Evolutionary conservation across 495 filamentous ascomycete genomes (phyloP).

Genomic region (Hyaloscypha finlandica): DNA sequence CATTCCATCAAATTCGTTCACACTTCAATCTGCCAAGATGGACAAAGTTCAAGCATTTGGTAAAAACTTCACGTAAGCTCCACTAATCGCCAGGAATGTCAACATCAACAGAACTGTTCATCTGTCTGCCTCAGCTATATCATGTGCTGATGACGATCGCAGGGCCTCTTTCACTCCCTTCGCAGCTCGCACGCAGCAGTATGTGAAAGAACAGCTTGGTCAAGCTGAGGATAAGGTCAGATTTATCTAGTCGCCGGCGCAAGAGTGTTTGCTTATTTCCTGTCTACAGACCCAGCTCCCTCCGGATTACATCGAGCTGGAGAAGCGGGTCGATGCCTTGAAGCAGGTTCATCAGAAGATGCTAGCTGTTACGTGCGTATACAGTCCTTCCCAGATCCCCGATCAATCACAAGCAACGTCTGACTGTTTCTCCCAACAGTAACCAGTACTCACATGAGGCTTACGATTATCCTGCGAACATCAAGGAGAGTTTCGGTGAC

Average conservation of each 20-base stretch:
- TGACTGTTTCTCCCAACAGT: constrained; percentile 45
- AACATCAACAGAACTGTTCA: constrained; percentile 19
- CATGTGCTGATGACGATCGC: constrained; percentile 23
- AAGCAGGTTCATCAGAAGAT: constrained; percentile 97
- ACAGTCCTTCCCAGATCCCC: background rate
- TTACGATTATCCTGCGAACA: constrained; percentile 99
- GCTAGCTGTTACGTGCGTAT: constrained; percentile 90
- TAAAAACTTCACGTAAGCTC: constrained; percentile 69
- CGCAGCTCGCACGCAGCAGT: constrained; percentile 90
- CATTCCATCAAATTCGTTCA: constrained; percentile 14
- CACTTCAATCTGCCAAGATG: constrained; percentile 35
- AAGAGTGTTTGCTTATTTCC: constrained; percentile 8
- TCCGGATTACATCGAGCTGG: constrained; percentile 95
- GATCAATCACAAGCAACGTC: background rate
- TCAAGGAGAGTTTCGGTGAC: constrained; percentile 96
- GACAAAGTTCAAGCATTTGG: constrained; percentile 52
- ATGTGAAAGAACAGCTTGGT: constrained; percentile 94
- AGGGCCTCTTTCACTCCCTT: constrained; percentile 83
- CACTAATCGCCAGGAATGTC: constrained; percentile 8
- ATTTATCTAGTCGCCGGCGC: constrained; percentile 2
- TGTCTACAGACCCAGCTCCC: constrained; percentile 81
- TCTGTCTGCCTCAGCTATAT: constrained; percentile 21
- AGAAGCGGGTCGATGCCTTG: constrained; percentile 97
- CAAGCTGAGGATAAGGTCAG: constrained; percentile 91
- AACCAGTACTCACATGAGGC: constrained; percentile 95